phyloP scores from a whole-genome alignment of 2,329 filamentous ascomycete species.

The Cylindrodendrum hubeiense region DNA sequence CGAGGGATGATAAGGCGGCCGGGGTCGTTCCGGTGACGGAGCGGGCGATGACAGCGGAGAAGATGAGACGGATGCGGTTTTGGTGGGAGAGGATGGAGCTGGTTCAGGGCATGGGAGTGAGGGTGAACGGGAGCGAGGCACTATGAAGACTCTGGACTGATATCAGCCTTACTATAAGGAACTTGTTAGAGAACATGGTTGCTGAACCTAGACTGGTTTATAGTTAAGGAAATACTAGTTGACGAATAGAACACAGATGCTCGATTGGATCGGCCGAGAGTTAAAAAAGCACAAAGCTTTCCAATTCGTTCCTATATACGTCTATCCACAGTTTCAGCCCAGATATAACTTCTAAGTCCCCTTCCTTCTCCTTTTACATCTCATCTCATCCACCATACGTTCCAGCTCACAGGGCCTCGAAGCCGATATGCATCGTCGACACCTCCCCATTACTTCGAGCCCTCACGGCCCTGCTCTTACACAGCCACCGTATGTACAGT shows the following conservation, averaged over 20 bases:
- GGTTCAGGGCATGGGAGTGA: slow-evolving; percentile 43
- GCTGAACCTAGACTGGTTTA: too few relatives aligned
- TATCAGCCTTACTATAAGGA: too few relatives aligned
- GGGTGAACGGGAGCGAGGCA: background rate
- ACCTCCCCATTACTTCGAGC: slow-evolving; percentile 24
- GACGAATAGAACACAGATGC: too few relatives aligned
- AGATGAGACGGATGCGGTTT: slow-evolving; percentile 65
- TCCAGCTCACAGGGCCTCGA: background rate
- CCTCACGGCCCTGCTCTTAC: slow-evolving; percentile 19
- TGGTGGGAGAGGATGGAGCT: slow-evolving; percentile 68
- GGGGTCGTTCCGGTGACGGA: slow-evolving; percentile 59
- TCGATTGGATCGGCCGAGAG: too few relatives aligned
- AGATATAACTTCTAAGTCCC: slow-evolving; percentile 25
- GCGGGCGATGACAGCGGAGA: slow-evolving; percentile 56
- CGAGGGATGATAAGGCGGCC: slow-evolving; percentile 67
- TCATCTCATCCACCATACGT: slow-evolving; percentile 3
- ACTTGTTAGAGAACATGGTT: background rate
- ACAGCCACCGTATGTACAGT: slow-evolving; percentile 43
- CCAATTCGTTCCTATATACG: slow-evolving; percentile 40
- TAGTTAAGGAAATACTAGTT: too few relatives aligned
- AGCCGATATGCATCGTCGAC: slow-evolving; percentile 1
- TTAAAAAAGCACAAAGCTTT: slow-evolving; percentile 29
- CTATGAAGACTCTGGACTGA: background rate
- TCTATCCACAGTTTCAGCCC: slow-evolving; percentile 36
- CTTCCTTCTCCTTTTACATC: background rate